These are phyloP conservation scores for Neurospora sp. DNA, from an alignment of 495 filamentous ascomycete genomes.

Conservation along the genomic window DNA sequence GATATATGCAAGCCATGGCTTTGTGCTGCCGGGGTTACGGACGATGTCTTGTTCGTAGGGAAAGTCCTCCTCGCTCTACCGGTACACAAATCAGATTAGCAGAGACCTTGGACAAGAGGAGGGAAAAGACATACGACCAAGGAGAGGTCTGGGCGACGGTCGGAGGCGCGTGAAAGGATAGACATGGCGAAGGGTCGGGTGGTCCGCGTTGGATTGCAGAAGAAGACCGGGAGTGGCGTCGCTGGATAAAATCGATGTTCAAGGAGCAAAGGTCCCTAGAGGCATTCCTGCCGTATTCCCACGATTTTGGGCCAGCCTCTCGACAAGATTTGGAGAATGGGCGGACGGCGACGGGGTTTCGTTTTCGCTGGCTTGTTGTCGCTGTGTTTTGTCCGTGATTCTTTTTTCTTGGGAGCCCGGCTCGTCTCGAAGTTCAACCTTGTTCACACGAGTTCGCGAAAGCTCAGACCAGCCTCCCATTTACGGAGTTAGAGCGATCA, in stretches of 20 bases:
- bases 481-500: neutral
- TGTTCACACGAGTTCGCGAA: neutral
- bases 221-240: neutral
- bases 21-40: slow-evolving; percentile 74
- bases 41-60: slow-evolving; percentile 95
- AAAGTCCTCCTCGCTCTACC: slow-evolving; percentile 71
- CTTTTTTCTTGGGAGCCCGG: neutral
- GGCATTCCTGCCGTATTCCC: slow-evolving; percentile 21
- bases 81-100: neutral
- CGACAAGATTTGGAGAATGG: slow-evolving; percentile 2
- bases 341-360: neutral
- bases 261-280: neutral
- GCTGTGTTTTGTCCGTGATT: neutral
- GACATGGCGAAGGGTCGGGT: slow-evolving; percentile 15
- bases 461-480: neutral
- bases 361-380: neutral
- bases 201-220: neutral
- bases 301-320: slow-evolving; percentile 10
- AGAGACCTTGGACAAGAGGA: neutral
- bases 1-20: slow-evolving; percentile 93
- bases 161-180: slow-evolving; percentile 17
- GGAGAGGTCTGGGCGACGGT: slow-evolving; percentile 51
- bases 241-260: neutral
- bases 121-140: slow-evolving; percentile 56
- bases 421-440: neutral